A percentile compares a stretch with the other conserved stretches of the same genome.
Conservation (phyloP, 2,329 filamentous ascomycete species). For the Xylaria polymorpha region DNA sequence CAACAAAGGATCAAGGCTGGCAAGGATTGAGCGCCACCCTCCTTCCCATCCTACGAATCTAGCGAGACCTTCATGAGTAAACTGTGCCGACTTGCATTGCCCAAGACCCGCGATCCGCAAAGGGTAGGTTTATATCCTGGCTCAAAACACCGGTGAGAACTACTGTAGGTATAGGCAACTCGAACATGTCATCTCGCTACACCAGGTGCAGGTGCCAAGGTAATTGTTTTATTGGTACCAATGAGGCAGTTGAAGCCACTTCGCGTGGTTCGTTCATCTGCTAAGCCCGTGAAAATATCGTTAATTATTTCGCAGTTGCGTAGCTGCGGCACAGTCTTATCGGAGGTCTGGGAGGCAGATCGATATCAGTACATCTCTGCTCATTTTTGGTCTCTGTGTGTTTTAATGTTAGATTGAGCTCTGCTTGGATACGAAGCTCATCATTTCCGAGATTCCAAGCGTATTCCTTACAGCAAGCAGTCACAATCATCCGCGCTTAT, state of each 20-base stretch:
- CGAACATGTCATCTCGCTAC: neutral
- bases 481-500: neutral
- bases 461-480: too few relatives aligned
- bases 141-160: neutral
- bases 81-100: neutral
- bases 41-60: neutral
- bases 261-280: neutral
- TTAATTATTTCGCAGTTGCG: neutral
- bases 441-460: neutral
- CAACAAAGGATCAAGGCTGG: neutral
- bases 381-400: neutral
- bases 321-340: neutral
- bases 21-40: neutral
- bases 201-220: neutral
- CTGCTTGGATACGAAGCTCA: slow-evolving; percentile 9
- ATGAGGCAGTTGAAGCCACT: neutral
- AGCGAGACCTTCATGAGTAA: neutral
- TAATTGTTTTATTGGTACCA: neutral
- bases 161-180: neutral
- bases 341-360: too few relatives aligned
- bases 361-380: neutral
- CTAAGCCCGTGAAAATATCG: neutral
- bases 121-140: neutral
- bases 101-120: too few relatives aligned
- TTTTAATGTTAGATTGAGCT: neutral